These are phyloP conservation scores for Sistotremastrum niveocremeum DNA, from an alignment of 768 basidiomycete species.

Conservation along the genomic window DNA sequence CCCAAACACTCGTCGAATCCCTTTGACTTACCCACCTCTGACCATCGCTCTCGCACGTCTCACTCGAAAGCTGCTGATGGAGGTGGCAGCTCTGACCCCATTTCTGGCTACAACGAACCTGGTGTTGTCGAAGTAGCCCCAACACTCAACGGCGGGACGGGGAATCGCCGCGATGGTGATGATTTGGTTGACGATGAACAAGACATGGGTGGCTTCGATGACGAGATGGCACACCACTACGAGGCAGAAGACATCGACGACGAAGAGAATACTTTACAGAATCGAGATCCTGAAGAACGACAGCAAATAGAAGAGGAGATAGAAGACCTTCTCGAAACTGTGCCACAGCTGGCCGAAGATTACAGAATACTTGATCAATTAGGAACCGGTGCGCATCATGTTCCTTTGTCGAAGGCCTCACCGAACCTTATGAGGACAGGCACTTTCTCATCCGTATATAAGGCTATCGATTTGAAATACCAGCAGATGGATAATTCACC, in stretches of 20 bases:
- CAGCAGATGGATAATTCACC: constrained; percentile 61
- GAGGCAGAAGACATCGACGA: constrained; percentile 33
- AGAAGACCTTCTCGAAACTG: constrained; percentile 44
- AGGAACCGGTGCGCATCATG: constrained; percentile 44
- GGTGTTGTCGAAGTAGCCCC: constrained; percentile 16
- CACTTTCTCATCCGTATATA: constrained; percentile 99
- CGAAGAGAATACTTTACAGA: constrained; percentile 46
- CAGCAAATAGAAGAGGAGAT: constrained; percentile 71
- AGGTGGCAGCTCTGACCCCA: constrained; percentile 30
- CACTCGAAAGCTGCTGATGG: constrained; percentile 21
- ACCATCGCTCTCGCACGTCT: constrained; percentile 36
- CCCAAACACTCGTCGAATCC: constrained; percentile 64
- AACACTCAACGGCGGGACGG: constrained; percentile 8
- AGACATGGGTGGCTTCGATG: constrained; percentile 17
- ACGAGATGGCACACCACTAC: constrained; percentile 22
- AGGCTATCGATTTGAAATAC: constrained; percentile 72
- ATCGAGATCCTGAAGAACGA: constrained; percentile 53
- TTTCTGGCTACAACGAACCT: constrained; percentile 21
- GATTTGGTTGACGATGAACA: constrained; percentile 13
- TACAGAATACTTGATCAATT: constrained; percentile 82
- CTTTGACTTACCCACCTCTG: constrained; percentile 52
- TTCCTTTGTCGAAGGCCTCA: background rate
- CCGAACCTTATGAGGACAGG: constrained; percentile 26
- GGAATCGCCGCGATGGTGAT: constrained; percentile 11
- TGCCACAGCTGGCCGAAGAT: constrained; percentile 50